phyloP scores from a whole-genome alignment of 768 basidiomycete species.

The Boletus sp. region DNA sequence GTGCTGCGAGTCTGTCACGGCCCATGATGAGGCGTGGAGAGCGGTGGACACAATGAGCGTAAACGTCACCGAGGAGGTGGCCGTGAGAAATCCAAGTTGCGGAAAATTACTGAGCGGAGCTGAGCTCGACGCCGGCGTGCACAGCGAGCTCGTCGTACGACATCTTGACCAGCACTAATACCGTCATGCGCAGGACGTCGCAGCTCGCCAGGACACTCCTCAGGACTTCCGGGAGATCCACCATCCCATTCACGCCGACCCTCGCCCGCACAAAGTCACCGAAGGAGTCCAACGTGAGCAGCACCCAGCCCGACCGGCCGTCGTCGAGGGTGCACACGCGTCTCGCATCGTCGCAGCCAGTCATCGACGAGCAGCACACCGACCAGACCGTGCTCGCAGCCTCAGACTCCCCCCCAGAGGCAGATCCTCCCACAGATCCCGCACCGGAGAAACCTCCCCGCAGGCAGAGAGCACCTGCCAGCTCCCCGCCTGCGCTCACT shows the following conservation, averaged over 20 bases:
- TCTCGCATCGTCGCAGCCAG: slow-evolving; percentile 24
- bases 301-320: slow-evolving; percentile 5
- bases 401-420: slow-evolving; percentile 27
- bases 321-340: slow-evolving; percentile 23
- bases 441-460: slow-evolving; percentile 28
- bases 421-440: slow-evolving; percentile 18
- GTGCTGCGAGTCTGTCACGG: slow-evolving; percentile 75
- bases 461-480: slow-evolving; percentile 12
- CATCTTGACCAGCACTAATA: slow-evolving; percentile 27
- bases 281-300: slow-evolving; percentile 17
- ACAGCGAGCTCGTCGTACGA: slow-evolving; percentile 43
- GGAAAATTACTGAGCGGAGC: background rate
- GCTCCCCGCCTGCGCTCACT: background rate
- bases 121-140: background rate
- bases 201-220: slow-evolving; percentile 79
- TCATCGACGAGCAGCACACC: slow-evolving; percentile 12
- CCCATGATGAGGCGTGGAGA: slow-evolving; percentile 44
- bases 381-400: slow-evolving; percentile 6
- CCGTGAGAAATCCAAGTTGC: slow-evolving; percentile 13
- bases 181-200: slow-evolving; percentile 58
- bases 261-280: slow-evolving; percentile 25
- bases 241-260: background rate
- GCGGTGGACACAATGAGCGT: background rate
- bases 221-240: slow-evolving; percentile 11
- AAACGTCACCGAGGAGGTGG: background rate